A percentile compares a stretch with the other conserved stretches of the same genome.
These are phyloP conservation scores for Cyclotella distinguenda DNA, from an alignment of 108 stramenopile species.

Conservation along the genomic window DNA sequence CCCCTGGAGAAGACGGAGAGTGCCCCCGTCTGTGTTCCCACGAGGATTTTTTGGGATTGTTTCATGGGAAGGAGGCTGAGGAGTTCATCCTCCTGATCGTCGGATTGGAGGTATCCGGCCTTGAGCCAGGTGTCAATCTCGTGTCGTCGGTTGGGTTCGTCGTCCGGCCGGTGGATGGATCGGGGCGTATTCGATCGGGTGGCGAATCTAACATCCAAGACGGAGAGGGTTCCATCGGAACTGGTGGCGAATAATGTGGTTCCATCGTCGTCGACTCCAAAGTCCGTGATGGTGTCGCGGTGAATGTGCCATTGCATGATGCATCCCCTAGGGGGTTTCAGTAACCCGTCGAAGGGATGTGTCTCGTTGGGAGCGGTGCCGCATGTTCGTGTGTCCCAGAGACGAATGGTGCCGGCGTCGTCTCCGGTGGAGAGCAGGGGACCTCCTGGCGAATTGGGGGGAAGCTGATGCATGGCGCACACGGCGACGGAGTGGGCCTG, in stretches of 20 bases:
- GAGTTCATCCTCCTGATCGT: conserved; percentile 95
- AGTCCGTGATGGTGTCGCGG: conserved; percentile 82
- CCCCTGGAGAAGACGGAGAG: conserved; percentile 86
- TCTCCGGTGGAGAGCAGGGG: conserved; percentile 77
- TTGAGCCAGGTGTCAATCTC: conserved; percentile 42
- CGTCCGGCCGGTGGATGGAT: conserved; percentile 22
- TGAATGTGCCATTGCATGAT: conserved; percentile 73
- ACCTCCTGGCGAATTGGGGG: conserved; percentile 31
- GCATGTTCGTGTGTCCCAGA: conserved; percentile 73
- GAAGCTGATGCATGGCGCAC: conserved; percentile 61
- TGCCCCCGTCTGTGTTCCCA: conserved; percentile 89
- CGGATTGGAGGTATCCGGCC: conserved; percentile 54
- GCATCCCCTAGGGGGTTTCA: conserved; percentile 57
- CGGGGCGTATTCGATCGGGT: conserved; percentile 17
- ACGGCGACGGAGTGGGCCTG: conserved; percentile 60
- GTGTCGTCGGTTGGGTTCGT: conserved; percentile 28
- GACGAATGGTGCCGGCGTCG: conserved; percentile 75
- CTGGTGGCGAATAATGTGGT: conserved; percentile 70
- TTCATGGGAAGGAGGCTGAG: conserved; percentile 81
- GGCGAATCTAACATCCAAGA: conserved; percentile 72
- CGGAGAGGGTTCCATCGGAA: conserved; percentile 73
- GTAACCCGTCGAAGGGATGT: conserved; percentile 43
- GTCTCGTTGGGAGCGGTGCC: not conserved
- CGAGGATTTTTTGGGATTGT: conserved; percentile 80
- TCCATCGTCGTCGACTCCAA: conserved; percentile 63